A percentile compares a stretch with the other conserved stretches of the same genome.
Conservation (phyloP, 768 basidiomycete genomes). For the Trametes coccinea region DNA sequence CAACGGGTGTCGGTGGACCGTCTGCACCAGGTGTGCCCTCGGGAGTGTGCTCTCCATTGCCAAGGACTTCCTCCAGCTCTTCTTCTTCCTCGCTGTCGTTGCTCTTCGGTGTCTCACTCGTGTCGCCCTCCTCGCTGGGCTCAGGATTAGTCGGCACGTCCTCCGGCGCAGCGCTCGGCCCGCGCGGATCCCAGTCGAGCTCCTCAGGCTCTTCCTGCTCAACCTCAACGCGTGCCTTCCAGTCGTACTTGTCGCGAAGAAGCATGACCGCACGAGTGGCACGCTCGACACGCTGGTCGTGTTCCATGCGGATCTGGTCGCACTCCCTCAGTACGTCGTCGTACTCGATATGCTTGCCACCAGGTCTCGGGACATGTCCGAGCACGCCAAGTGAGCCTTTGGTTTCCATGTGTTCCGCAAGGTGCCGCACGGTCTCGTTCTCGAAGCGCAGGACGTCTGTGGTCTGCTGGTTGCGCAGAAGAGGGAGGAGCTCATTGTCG, state of each 20-base stretch:
- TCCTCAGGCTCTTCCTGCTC: conserved; percentile 81
- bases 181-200: conserved; percentile 65
- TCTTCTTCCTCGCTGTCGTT: conserved; percentile 36
- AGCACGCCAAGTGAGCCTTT: conserved; percentile 35
- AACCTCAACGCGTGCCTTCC: conserved; percentile 79
- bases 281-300: conserved; percentile 75
- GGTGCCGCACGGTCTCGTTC: conserved; percentile 67
- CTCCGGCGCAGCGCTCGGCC: conserved; percentile 28
- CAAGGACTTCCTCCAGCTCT: conserved; percentile 34
- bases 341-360: conserved; percentile 35
- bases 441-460: conserved; percentile 72
- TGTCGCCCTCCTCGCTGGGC: conserved; percentile 32
- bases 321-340: conserved; percentile 70
- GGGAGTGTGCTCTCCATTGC: conserved; percentile 29
- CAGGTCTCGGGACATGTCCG: conserved; percentile 29
- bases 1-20: conserved; percentile 26
- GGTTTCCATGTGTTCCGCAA: conserved; percentile 61
- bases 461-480: conserved; percentile 80
- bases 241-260: conserved; percentile 78
- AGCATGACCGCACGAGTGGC: conserved; percentile 79
- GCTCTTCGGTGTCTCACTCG: conserved; percentile 29
- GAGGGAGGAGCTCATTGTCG: conserved; percentile 70
- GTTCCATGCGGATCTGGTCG: conserved; percentile 62
- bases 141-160: conserved; percentile 21
- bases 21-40: conserved; percentile 40